A percentile compares a stretch with the other conserved stretches of the same genome.
These are phyloP conservation scores for Mariannaea sp. DNA, from an alignment of 2,329 filamentous ascomycete genomes.

Conservation along the genomic window DNA sequence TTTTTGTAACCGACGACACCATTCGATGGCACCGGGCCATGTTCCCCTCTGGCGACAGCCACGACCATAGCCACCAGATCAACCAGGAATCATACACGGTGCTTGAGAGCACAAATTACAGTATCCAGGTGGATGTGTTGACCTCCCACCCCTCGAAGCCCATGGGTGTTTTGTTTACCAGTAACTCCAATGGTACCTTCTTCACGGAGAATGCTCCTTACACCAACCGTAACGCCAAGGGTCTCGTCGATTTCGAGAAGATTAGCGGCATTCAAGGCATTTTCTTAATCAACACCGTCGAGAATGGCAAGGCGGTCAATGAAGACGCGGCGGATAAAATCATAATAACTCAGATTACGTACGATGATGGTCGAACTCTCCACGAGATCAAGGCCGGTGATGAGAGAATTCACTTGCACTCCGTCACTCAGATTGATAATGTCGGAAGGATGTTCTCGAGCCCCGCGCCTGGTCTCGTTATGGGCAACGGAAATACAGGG, in stretches of 20 bases:
- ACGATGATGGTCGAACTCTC: constrained; percentile 92
- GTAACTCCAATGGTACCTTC: constrained; percentile 96
- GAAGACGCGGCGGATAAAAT: constrained; percentile 63
- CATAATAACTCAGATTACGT: constrained; percentile 82
- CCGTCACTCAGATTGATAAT: constrained; percentile 83
- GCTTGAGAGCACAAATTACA: constrained; percentile 95
- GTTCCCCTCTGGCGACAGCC: constrained; percentile 78
- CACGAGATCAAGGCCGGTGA: constrained; percentile 70
- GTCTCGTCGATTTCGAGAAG: constrained; percentile 94
- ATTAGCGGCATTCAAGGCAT: constrained; percentile 90
- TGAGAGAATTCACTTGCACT: constrained; percentile 83
- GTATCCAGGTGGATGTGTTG: constrained; percentile 94
- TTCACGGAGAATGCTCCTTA: constrained; percentile 91
- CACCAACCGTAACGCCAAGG: constrained; percentile 79
- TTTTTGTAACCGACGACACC: constrained; percentile 87
- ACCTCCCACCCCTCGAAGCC: constrained; percentile 66
- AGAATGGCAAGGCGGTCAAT: constrained; percentile 80
- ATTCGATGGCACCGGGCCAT: constrained; percentile 88
- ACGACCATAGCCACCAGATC: constrained; percentile 69
- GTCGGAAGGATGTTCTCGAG: constrained; percentile 89
- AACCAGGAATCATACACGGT: constrained; percentile 90
- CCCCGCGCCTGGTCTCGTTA: constrained; percentile 87
- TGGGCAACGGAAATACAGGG: constrained; percentile 93
- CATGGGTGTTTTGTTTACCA: constrained; percentile 90
- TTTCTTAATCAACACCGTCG: constrained; percentile 85